Evolutionary conservation across 208 protist genomes (phyloP), one percentile per base, ranked within the genome.

Genomic region (Crithidia acanthocephali): DNA sequence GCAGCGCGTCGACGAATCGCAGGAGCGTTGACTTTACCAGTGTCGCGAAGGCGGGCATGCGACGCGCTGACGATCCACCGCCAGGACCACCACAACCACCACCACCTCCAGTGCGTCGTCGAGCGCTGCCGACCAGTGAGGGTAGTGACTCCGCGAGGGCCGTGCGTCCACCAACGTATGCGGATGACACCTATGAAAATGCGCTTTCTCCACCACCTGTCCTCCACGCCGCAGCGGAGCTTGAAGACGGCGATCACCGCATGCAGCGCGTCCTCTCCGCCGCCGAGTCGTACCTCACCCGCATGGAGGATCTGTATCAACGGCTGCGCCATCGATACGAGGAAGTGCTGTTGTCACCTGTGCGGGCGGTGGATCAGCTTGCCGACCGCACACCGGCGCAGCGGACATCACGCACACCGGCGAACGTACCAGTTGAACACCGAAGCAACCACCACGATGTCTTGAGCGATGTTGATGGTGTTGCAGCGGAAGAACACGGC

Each of bases 281-380:
- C n/a, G 80, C 77, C 4, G 64, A 79, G 32, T 65, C 71, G n/a
- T 85, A 82, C 45, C 40, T 88, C 2, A 48, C 76, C 5, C 77
- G 68, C n/a, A 88, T 93, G 51, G 87, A 93, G 40, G 72, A 76
- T 25, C 80, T 93, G 18, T 90, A 90, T 56, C 72, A 75, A 13
- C 76, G 64, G 6, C 47, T 92, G 28, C 72, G 79, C 2, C 67
- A 56, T 20, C 81, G 76, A n/a, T 92, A 92, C 69, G 77, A 83
- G 48, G 76, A 72, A 15, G 71, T 90, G 64, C 18, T 65, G 25
- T 20, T 33, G 7, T 65, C 45, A 0, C 65, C 72, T 3, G 51
- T 61, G 63, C 42, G 61, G 72, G 33, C 4, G n/a, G 23, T 15
- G 55, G 47, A 50, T 18, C 62, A 72, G 20, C 10, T 23, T 0